These are phyloP conservation scores for Lathyrus oleraceus DNA, from an alignment of 306 rosid species.

Conservation along the genomic window DNA sequence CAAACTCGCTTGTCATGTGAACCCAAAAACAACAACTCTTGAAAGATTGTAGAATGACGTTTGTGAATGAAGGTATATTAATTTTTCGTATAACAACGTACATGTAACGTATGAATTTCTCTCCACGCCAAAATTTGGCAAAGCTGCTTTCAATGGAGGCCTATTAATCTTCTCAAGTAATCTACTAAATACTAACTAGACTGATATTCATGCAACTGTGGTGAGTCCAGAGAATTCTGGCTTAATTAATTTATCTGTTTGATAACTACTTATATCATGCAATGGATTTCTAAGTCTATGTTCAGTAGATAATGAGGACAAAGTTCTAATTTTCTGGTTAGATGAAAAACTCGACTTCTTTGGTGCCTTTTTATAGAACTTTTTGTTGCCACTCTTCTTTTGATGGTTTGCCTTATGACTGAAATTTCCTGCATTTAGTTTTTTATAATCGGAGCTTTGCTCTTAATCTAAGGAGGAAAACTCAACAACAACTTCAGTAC, in stretches of 20 bases:
- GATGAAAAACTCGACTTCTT: slow-evolving; percentile 69
- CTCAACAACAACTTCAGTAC: slow-evolving; percentile 51
- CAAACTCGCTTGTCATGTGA: slow-evolving; percentile 26
- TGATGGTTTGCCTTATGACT: slow-evolving; percentile 50
- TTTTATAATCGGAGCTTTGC: slow-evolving; percentile 46
- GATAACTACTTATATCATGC: slow-evolving; percentile 50
- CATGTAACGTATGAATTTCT: slow-evolving; percentile 68
- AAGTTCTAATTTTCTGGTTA: slow-evolving; percentile 84
- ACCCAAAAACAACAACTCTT: neutral
- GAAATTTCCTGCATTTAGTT: slow-evolving; percentile 50
- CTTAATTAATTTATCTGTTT: slow-evolving; percentile 64
- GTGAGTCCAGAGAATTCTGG: slow-evolving; percentile 64
- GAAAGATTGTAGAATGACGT: slow-evolving; percentile 26
- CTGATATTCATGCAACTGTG: slow-evolving; percentile 89
- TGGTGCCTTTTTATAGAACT: slow-evolving; percentile 49
- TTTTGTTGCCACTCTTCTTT: slow-evolving; percentile 55
- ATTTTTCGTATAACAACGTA: slow-evolving; percentile 50
- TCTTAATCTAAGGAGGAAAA: slow-evolving; percentile 54
- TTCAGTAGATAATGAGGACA: slow-evolving; percentile 68
- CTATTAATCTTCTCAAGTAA: slow-evolving; percentile 93
- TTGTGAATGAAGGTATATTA: neutral
- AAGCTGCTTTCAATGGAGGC: slow-evolving; percentile 74
- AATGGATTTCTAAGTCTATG: slow-evolving; percentile 57
- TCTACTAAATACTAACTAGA: slow-evolving; percentile 86
- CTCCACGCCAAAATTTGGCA: slow-evolving; percentile 56